Conservation (phyloP, 108 stramenopile species). For the Pseudonitzschia pungens region DNA sequence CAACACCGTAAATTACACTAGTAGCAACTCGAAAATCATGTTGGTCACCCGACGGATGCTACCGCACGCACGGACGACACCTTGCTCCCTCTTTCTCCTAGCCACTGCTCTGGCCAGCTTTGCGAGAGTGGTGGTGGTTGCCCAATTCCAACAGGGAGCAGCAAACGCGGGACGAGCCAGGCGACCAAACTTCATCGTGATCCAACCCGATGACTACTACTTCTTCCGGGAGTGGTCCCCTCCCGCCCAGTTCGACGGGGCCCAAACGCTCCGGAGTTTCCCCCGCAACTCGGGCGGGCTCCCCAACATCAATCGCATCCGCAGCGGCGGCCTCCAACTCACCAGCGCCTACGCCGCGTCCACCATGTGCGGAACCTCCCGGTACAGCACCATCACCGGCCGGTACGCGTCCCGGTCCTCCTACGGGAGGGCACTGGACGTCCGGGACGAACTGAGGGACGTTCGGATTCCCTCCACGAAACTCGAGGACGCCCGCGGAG, state of each 20-base stretch:
- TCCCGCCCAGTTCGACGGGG: slow-evolving; percentile 20
- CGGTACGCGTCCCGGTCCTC: slow-evolving; percentile 34
- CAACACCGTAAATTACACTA: no score
- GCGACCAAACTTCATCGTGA: slow-evolving; percentile 42
- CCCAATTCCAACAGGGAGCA: not conserved
- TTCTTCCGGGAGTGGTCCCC: slow-evolving; percentile 41
- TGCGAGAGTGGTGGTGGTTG: not conserved
- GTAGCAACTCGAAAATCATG: no score
- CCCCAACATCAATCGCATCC: slow-evolving; percentile 30
- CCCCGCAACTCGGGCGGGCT: slow-evolving; percentile 2
- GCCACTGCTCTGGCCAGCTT: not conserved
- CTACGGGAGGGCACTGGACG: not conserved
- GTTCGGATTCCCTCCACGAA: slow-evolving; percentile 43
- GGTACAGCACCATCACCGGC: slow-evolving; percentile 38
- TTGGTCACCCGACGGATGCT: no score
- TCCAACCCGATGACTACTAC: slow-evolving; percentile 47
- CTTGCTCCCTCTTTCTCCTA: no score
- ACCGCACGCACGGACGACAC: no score
- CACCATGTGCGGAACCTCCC: slow-evolving; percentile 39
- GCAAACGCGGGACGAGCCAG: not conserved
- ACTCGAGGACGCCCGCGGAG: slow-evolving; percentile 18
- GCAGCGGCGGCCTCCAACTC: slow-evolving; percentile 31
- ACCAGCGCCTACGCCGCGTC: slow-evolving; percentile 31
- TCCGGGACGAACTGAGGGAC: not conserved
- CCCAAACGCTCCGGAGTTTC: not conserved